Evolutionary conservation across 768 basidiomycete species (phyloP).

Genomic region (Rhodocollybia butyracea): DNA sequence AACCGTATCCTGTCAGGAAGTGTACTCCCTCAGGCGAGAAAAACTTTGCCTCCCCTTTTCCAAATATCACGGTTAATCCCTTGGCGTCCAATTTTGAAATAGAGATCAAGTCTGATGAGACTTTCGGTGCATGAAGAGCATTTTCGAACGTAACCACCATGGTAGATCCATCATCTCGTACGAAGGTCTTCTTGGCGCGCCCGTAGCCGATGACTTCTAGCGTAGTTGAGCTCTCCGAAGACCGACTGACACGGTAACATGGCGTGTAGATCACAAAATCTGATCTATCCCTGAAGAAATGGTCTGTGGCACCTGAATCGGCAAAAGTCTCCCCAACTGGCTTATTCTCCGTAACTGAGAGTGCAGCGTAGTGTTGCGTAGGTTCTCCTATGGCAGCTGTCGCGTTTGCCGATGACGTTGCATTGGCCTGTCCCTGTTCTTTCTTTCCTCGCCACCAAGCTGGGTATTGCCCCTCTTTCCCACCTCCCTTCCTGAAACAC

Average conservation of each 20-base stretch:
- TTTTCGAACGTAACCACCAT: constrained; percentile 16
- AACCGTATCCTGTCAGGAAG: neutral
- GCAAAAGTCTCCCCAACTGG: neutral
- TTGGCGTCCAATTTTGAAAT: constrained; percentile 15
- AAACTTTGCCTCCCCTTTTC: constrained; percentile 3
- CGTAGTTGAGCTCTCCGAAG: constrained; percentile 7
- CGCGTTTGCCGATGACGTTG: neutral
- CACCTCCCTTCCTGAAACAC: constrained; percentile 21
- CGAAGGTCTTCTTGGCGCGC: constrained; percentile 11
- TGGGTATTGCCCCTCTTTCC: neutral
- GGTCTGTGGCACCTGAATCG: constrained; percentile 22
- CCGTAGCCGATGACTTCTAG: constrained; percentile 22
- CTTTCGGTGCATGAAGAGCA: constrained; percentile 22
- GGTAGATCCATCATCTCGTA: constrained; percentile 4
- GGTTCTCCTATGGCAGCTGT: neutral
- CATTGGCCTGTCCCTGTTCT: neutral
- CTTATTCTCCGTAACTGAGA: neutral
- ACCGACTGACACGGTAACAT: neutral
- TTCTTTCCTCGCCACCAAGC: constrained; percentile 12
- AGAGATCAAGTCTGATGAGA: constrained; percentile 24
- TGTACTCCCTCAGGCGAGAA: neutral
- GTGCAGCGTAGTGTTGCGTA: neutral
- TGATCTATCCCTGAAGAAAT: constrained; percentile 17
- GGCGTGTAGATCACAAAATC: constrained; percentile 16
- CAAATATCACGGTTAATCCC: constrained; percentile 13